A percentile compares a stretch with the other conserved stretches of the same genome.
phyloP scores from a whole-genome alignment of 2,329 filamentous ascomycete species.

The Parastagonospora nodorum region DNA sequence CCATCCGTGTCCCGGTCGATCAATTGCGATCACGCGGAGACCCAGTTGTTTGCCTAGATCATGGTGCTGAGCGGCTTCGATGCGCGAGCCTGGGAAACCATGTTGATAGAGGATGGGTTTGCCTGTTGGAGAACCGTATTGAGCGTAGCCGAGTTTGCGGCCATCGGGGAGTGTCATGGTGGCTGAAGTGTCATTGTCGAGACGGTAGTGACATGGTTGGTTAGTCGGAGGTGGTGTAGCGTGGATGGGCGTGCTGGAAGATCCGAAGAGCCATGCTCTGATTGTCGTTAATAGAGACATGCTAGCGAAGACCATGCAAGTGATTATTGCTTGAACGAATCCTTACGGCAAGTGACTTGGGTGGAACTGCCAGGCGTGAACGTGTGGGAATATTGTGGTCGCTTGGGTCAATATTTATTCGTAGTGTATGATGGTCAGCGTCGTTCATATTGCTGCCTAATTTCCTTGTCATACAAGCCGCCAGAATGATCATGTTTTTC shows the following conservation, averaged over 20 bases:
- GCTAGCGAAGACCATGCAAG: neutral
- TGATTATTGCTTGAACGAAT: too few relatives aligned
- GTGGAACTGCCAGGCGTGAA: too few relatives aligned
- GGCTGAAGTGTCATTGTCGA: slow-evolving; percentile 32
- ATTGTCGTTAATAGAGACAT: neutral
- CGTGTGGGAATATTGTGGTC: neutral
- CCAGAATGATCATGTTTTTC: neutral
- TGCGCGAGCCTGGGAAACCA: slow-evolving; percentile 36
- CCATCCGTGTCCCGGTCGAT: slow-evolving; percentile 36
- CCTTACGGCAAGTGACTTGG: too few relatives aligned
- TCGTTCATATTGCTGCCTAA: neutral
- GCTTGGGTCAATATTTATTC: neutral
- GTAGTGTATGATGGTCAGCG: too few relatives aligned
- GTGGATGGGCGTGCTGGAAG: neutral
- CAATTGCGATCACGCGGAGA: slow-evolving; percentile 30
- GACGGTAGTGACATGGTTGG: slow-evolving; percentile 15
- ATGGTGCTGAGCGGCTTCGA: slow-evolving; percentile 33
- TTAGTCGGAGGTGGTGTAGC: neutral
- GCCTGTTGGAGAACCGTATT: slow-evolving; percentile 36
- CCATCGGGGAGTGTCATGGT: slow-evolving; percentile 42
- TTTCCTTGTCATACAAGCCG: neutral
- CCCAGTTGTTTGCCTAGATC: slow-evolving; percentile 24
- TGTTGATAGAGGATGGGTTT: slow-evolving; percentile 35
- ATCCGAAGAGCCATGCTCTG: neutral
- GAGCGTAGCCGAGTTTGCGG: slow-evolving; percentile 44